phyloP scores from a whole-genome alignment of 495 filamentous ascomycete species.

The Tuber calosporum region DNA sequence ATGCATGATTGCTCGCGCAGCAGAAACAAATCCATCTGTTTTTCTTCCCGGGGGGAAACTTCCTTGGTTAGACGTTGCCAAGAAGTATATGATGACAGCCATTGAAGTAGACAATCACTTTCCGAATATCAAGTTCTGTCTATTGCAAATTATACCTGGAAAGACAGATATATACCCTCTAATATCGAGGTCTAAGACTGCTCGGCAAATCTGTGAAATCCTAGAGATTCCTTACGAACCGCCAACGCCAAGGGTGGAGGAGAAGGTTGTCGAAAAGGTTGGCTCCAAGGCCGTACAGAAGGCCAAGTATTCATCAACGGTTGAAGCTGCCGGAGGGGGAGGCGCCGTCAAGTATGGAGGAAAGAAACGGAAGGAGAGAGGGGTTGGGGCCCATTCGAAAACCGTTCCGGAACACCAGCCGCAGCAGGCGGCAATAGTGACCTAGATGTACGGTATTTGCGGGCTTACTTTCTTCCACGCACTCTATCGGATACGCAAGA shows the following conservation, averaged over 20 bases:
- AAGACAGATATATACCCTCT: slow-evolving; percentile 55
- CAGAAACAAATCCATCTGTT: slow-evolving; percentile 78
- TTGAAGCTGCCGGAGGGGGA: slow-evolving; percentile 26
- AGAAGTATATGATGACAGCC: slow-evolving; percentile 61
- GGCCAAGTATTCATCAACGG: slow-evolving; percentile 33
- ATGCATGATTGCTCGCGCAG: slow-evolving; percentile 91
- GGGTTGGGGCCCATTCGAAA: slow-evolving; percentile 14
- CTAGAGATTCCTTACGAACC: slow-evolving; percentile 46
- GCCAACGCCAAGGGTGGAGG: not conserved
- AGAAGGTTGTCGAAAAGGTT: not conserved
- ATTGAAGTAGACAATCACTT: slow-evolving; percentile 75
- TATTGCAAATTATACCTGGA: slow-evolving; percentile 77
- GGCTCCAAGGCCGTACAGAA: slow-evolving; percentile 30
- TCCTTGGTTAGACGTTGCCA: slow-evolving; percentile 67
- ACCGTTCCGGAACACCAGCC: slow-evolving; percentile 11
- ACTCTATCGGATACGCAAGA: not conserved
- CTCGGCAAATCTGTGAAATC: slow-evolving; percentile 55
- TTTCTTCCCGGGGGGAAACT: slow-evolving; percentile 60
- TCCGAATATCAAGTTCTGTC: slow-evolving; percentile 82
- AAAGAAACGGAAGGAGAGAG: slow-evolving; percentile 28
- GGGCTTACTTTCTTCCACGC: not conserved
- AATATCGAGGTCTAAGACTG: slow-evolving; percentile 55
- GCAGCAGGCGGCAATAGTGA: slow-evolving; percentile 16
- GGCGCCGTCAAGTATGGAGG: slow-evolving; percentile 11
- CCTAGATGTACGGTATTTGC: slow-evolving; percentile 8